Evolutionary conservation across 116 monocot species (phyloP).

Genomic region (Papilionanthe hybrid): DNA sequence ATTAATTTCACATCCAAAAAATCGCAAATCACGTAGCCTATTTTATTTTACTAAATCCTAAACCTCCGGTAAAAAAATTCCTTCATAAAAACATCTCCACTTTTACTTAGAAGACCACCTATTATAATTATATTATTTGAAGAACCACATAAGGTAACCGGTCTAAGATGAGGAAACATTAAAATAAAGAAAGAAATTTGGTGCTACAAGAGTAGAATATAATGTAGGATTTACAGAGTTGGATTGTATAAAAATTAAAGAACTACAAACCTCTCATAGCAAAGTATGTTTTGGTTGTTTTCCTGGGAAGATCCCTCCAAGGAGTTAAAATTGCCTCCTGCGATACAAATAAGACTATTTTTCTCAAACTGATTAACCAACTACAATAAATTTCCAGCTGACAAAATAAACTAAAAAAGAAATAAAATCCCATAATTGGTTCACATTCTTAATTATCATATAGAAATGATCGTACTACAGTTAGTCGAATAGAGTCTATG

Average conservation of each 20-base stretch:
- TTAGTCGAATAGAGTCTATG: background rate
- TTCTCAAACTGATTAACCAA: background rate
- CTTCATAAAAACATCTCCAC: no score
- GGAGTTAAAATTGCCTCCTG: constrained; percentile 84
- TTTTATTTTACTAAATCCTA: background rate
- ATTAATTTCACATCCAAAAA: background rate
- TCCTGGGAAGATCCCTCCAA: constrained; percentile 77
- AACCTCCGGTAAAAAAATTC: background rate
- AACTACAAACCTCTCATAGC: constrained; percentile 78
- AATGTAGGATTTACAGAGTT: background rate
- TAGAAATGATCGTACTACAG: background rate
- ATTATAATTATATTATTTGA: background rate
- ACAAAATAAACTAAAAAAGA: background rate
- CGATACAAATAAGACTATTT: background rate
- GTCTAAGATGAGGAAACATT: background rate
- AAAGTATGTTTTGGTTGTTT: constrained; percentile 67
- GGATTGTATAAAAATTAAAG: background rate
- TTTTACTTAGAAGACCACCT: no score
- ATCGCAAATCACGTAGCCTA: background rate
- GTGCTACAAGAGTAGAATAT: background rate
- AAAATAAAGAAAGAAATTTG: background rate
- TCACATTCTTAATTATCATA: background rate
- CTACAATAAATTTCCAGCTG: background rate
- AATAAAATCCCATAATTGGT: background rate
- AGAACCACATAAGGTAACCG: background rate